Evolutionary conservation across 139 green algal species (phyloP), one percentile per base, ranked within the genome.

Genomic region (Prasinococcaceae sp.): DNA sequence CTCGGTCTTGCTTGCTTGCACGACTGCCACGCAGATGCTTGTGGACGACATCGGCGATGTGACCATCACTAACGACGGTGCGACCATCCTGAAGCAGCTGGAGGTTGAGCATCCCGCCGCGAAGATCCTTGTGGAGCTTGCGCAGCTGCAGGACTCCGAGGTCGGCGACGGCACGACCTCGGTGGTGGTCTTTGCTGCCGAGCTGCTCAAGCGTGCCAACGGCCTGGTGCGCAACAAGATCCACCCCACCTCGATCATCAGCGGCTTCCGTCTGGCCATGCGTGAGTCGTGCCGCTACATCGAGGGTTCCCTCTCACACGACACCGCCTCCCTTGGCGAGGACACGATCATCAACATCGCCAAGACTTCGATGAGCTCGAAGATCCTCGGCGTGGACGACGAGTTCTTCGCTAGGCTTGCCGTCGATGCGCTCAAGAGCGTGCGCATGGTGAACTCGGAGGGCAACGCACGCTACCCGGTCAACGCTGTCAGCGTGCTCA

Each of bases 41-140:
- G 92, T 99, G 30, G 92, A 99, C 55, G 88, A 97, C 60, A 94
- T 98, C 37, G 92, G 92, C 1, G 92, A 99, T 48, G 92, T 99
- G 12, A 98, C 92, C 4, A 96, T 99, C 56, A 97, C 92, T 35
- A 99, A 99, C 58, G 92, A 99, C 62, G 92, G 92, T 2, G 92
- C 92, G 17, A 99, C 92, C 30, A 99, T 99, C 46, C 59, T 99
- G 29, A 95, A 94, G 56, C 72, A 93, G 28, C 73, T 99, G 3
- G 92, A 99, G 59, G 84, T 99, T 30, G 81, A 98, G 68, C 92
- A 99, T 60, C 92, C 92, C 23, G 92, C 92, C 20, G 92, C 92
- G 20, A 96, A 96, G 84, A 86, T 98, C 40, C 69, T 99, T n/a
- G 92, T 99, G 8, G 92, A 99, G 59, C 82, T 99, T 17, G 88